phyloP scores from a whole-genome alignment of 768 basidiomycete genomes.

The Termitomyces sp. region DNA sequence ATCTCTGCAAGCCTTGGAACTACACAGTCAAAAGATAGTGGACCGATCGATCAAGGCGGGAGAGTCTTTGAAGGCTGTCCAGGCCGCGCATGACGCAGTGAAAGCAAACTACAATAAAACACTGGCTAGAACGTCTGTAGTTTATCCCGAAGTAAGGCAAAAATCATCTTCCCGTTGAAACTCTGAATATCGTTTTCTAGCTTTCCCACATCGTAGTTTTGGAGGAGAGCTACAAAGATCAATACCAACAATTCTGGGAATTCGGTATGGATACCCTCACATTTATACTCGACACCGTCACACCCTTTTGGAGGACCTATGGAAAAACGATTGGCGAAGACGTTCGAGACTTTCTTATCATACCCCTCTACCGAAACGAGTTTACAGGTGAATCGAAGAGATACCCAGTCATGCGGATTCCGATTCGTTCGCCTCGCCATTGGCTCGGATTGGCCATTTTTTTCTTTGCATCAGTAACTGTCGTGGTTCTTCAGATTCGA shows the following conservation, averaged over 20 bases:
- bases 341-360: conserved; percentile 73
- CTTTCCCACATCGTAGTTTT: conserved; percentile 64
- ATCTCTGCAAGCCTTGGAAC: conserved; percentile 45
- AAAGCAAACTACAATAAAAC: conserved; percentile 65
- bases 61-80: conserved; percentile 45
- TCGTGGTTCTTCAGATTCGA: conserved; percentile 51
- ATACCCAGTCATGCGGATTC: conserved; percentile 53
- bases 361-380: conserved; percentile 79
- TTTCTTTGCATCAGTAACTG: conserved; percentile 36
- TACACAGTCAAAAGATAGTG: conserved; percentile 36
- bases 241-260: conserved; percentile 79
- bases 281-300: conserved; percentile 66
- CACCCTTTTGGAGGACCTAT: conserved; percentile 77
- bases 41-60: conserved; percentile 43
- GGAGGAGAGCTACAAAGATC: conserved; percentile 75
- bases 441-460: conserved; percentile 60
- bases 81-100: conserved; percentile 45
- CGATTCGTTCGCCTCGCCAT: conserved; percentile 58
- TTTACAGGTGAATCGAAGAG: conserved; percentile 73
- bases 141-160: conserved; percentile 66
- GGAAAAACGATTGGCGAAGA: conserved; percentile 80
- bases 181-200: conserved; percentile 25
- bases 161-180: background rate
- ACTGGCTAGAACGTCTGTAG: conserved; percentile 60
- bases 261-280: conserved; percentile 75